Percentiles rank a stretch among this genome's conserved stretches.
phyloP scores from a whole-genome alignment of 305 asterid species.

The Rubia balearica region DNA sequence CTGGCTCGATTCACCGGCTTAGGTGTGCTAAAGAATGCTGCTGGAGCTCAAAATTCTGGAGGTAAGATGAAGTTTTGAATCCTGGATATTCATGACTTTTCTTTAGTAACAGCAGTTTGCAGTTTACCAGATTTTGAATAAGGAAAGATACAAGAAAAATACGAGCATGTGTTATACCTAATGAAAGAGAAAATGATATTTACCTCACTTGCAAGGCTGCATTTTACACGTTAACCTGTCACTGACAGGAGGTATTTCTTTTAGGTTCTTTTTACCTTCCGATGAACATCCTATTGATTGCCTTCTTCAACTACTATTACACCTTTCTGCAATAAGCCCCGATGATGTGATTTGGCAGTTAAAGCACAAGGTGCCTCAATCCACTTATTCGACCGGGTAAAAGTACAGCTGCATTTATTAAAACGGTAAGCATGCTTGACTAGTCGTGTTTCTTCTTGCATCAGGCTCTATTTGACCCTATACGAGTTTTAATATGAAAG shows the following conservation, averaged over 20 bases:
- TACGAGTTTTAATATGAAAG: not conserved
- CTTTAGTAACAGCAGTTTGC: not conserved
- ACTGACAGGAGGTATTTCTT: slow-evolving; percentile 19
- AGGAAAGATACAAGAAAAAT: not conserved
- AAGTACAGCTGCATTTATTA: slow-evolving; percentile 79
- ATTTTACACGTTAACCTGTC: slow-evolving; percentile 1
- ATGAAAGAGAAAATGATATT: not conserved
- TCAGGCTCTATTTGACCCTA: not conserved
- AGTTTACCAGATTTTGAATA: not conserved
- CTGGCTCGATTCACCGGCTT: slow-evolving; percentile 93
- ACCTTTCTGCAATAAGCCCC: slow-evolving; percentile 94
- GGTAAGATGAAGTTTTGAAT: slow-evolving; percentile 38
- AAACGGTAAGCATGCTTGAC: slow-evolving; percentile 39
- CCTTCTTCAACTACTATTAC: slow-evolving; percentile 96
- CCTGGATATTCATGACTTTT: not conserved
- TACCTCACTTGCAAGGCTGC: not conserved
- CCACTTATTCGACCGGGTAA: slow-evolving; percentile 89
- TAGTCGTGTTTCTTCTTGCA: not conserved
- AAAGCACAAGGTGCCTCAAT: slow-evolving; percentile 98
- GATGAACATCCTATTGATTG: slow-evolving; percentile 71
- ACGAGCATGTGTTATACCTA: not conserved
- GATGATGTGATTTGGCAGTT: slow-evolving; percentile 95
- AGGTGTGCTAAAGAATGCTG: slow-evolving; percentile 61
- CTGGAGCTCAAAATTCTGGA: slow-evolving; percentile 77
- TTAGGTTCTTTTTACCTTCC: slow-evolving; percentile 86